Base-by-base conservation (phyloP, 1,139 yeast species). In the Debaryomycetaceae sp. region DNA sequence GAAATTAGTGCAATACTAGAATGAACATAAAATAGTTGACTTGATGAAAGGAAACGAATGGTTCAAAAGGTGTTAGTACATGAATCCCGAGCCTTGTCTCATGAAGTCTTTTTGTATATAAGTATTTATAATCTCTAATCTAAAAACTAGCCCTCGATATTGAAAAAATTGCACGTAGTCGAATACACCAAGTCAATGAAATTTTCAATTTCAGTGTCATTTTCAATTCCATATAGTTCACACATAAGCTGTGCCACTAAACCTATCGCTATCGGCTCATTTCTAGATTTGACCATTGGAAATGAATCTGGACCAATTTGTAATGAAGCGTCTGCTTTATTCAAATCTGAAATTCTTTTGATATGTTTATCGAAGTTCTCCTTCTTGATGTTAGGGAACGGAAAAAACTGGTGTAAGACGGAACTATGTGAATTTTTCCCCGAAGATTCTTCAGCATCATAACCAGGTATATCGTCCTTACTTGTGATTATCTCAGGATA, bases 181-280 rank as follows among this genome's bases (percentile, higher is more conserved):
- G 67, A 53, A 73, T 83, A 91, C 16, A 87, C 83, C 6, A 65
- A 56, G 33, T 81, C 82, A 15, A 83, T 68, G 17, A 92, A 73
- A 4, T 66, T 62, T 37, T 76, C 71, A 7, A 83, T 65, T 4
- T 79, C 68, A 6, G 71, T 49, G 0, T 69, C 74, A 30, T 74
- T 72, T 6, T 52, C 52, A 9, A 63, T 47, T 2, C 57, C 63
- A 41, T 64, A 56, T 37, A 91, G 59, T 17, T 73, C 73, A 8
- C 94, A 79, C 48, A 92, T 72, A 7, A 87, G 83, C 48, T 83
- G 78, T 0, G 95, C 97, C 1, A 91, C 92, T 37, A 80, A 78
- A 1, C 88, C 88, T 41, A 92, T 80, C 37, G 78, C 74, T 37
- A 94, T 89, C 0, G 98, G 98, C 61, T 92, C 98, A 59, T 94